Conservation (phyloP, 1,284 basidiomycete genomes). For the Malassezia pachydermatis region DNA sequence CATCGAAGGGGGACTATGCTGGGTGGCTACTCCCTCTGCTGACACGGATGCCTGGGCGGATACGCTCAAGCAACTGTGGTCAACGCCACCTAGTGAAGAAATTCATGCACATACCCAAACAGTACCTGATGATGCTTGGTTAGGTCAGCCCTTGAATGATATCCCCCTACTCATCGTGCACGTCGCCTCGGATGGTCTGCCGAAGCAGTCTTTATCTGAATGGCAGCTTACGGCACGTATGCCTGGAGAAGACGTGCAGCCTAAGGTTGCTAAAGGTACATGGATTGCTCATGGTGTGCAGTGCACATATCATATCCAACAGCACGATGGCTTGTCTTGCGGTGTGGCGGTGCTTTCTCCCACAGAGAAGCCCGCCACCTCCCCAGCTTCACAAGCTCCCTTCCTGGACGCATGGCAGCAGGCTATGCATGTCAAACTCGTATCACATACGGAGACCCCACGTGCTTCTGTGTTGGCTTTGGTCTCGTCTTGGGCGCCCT, state of each 20-base stretch:
- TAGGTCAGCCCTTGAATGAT: neutral
- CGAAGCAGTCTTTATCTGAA: conserved; percentile 29
- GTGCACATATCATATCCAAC: conserved; percentile 1
- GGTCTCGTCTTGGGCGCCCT: neutral
- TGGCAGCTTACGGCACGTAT: conserved; percentile 39
- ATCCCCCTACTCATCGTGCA: conserved; percentile 27
- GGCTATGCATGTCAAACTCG: neutral
- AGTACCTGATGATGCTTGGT: conserved; percentile 9
- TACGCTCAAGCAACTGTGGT: conserved; percentile 15
- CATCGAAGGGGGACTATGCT: conserved; percentile 45
- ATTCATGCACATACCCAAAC: conserved; percentile 6
- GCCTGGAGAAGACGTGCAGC: neutral
- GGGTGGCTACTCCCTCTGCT: conserved; percentile 24
- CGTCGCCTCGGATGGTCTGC: conserved; percentile 22
- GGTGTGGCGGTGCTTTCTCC: conserved; percentile 1
- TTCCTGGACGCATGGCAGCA: neutral
- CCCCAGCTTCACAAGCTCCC: too few species aligned
- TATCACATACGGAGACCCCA: neutral
- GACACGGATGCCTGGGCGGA: conserved; percentile 8
- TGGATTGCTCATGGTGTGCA: neutral
- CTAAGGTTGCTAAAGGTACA: neutral
- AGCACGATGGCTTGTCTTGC: neutral
- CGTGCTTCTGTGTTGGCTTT: neutral
- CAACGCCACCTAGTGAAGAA: neutral
- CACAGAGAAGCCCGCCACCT: neutral